Evolutionary conservation across 176 grass and related monocot genomes (phyloP), one percentile per base, ranked within the genome.

Genomic region (Oryza officinalis): DNA sequence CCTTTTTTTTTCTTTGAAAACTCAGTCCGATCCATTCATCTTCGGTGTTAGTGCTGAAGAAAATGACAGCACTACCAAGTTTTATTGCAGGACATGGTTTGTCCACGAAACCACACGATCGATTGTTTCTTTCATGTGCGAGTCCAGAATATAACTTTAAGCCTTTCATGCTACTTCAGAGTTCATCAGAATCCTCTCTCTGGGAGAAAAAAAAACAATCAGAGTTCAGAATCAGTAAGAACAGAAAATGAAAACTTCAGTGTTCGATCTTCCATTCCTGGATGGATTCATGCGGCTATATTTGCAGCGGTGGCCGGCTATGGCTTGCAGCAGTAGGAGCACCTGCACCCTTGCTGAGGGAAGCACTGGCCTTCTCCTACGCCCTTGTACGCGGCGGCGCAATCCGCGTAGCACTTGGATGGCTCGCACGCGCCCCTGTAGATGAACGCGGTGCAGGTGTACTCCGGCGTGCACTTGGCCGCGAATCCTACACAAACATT

Each of bases 291-390:
- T 23, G 54, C 54, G 18, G 17, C 18, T 22, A 7, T 50, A 18
- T 50, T 57, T 22, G 46, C 46, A 14, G 46, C 46, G 46, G 46
- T 18, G 18, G 52, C 10, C 52, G 54, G 22, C 12, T 6, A 6
- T 2, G 8, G 2, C 18, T 76, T 57, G 47, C 49, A 59, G 32
- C 32, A 77, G 74, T 61, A 40, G 31, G 52, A 77, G 22, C 74
- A 77, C 54, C 12, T 54, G 72, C 46, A 75, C 8, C 46, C 72
- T 14, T 66, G n/a, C 31, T 35, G 31, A 35, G 32, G 31, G 32
- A 77, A 77, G 74, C 74, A 77, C 12, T 63, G 74, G 22, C 74
- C 74, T 77, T 40, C 52, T 6, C 50, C 32, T 38, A 11, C 18
- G 20, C 74, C 74, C 22, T 61, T 26, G 74, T 77, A 77, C 31